Evolutionary conservation across 441 rosid species (phyloP).

Genomic region (Pelargonium australe): DNA sequence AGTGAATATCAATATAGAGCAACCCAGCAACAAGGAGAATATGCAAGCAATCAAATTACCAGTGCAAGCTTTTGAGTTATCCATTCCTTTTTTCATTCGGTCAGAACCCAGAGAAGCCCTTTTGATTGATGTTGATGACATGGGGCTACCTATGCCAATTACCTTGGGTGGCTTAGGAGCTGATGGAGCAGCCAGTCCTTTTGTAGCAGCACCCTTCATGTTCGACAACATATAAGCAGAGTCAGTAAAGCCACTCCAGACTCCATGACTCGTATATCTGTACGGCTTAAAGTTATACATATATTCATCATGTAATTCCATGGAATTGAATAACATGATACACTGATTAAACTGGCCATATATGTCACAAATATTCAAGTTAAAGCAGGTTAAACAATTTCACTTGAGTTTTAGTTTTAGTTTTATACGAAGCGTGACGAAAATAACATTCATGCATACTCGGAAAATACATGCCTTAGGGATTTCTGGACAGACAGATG

Average conservation of each 20-base stretch:
- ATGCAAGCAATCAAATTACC: constrained; percentile 28
- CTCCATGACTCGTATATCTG: too few relatives aligned
- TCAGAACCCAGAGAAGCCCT: constrained; percentile 51
- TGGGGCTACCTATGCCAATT: constrained; percentile 28
- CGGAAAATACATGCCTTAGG: constrained; percentile 34
- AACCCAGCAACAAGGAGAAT: background rate
- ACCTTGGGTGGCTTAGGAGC: constrained; percentile 48
- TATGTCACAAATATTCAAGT: background rate
- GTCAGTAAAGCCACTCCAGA: constrained; percentile 11
- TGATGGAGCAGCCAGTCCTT: constrained; percentile 33
- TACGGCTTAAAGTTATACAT: too few relatives aligned
- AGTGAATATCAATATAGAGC: constrained; percentile 9
- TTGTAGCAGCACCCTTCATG: constrained; percentile 35
- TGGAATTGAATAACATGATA: too few relatives aligned
- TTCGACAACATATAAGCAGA: constrained; percentile 9
- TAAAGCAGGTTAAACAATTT: background rate
- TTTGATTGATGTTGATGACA: constrained; percentile 39
- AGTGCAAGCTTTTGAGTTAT: constrained; percentile 27
- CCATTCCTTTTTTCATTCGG: constrained; percentile 47
- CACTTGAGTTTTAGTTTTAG: background rate
- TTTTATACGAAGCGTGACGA: constrained; percentile 11
- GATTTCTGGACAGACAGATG: constrained; percentile 31
- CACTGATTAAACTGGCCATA: background rate
- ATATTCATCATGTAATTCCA: too few relatives aligned
- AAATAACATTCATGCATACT: background rate